phyloP scores from a whole-genome alignment of 768 basidiomycete species.

The Jaapia argillacea region DNA sequence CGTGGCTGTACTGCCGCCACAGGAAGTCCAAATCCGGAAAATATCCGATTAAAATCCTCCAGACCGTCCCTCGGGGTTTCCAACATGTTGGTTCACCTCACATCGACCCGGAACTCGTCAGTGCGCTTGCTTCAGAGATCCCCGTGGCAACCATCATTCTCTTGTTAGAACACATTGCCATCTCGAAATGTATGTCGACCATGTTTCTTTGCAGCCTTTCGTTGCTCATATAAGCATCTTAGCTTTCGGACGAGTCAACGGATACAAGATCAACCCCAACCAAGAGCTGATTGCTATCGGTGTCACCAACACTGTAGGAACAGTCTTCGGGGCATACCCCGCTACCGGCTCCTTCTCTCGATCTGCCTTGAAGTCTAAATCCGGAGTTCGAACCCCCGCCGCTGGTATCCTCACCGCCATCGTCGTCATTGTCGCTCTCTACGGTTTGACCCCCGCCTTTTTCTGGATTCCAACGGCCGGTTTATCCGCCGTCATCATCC shows the following conservation, averaged over 20 bases:
- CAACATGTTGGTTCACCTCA: slow-evolving; percentile 41
- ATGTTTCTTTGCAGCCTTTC: not conserved
- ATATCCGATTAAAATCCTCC: slow-evolving; percentile 78
- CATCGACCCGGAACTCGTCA: slow-evolving; percentile 41
- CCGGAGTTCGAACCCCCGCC: slow-evolving; percentile 92
- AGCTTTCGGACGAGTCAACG: slow-evolving; percentile 93
- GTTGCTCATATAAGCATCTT: slow-evolving; percentile 37
- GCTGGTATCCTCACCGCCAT: slow-evolving; percentile 81
- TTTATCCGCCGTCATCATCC: slow-evolving; percentile 92
- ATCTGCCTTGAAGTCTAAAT: slow-evolving; percentile 93
- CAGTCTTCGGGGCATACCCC: slow-evolving; percentile 86
- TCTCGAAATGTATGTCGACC: slow-evolving; percentile 71
- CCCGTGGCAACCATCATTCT: slow-evolving; percentile 85
- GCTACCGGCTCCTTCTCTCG: slow-evolving; percentile 98
- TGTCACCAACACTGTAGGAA: slow-evolving; percentile 89
- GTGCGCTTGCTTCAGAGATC: slow-evolving; percentile 63
- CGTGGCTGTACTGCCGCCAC: slow-evolving; percentile 76
- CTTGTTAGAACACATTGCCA: slow-evolving; percentile 92
- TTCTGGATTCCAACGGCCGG: slow-evolving; percentile 78
- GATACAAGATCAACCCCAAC: slow-evolving; percentile 89
- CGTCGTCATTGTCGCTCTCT: slow-evolving; percentile 88
- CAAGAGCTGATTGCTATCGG: slow-evolving; percentile 97
- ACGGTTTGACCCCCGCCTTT: slow-evolving; percentile 89
- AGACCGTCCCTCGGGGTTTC: slow-evolving; percentile 79
- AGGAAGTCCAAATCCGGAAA: slow-evolving; percentile 45